phyloP scores from a whole-genome alignment of 371 early-diverging fungal genomes.

The Rhizopus arrhizus region DNA sequence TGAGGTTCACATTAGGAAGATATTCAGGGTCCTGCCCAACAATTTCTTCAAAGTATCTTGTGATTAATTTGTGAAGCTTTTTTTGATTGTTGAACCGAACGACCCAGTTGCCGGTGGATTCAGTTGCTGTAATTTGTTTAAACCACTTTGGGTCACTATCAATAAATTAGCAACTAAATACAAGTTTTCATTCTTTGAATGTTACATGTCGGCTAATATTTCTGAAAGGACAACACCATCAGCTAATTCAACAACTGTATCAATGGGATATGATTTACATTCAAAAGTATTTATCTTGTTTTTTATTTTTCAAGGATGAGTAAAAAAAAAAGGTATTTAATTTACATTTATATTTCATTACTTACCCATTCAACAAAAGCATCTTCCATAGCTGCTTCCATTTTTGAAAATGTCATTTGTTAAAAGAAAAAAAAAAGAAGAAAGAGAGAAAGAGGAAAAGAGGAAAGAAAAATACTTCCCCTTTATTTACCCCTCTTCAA shows the following conservation, averaged over 20 bases:
- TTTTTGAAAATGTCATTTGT: slow-evolving; percentile 49
- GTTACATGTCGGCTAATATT: slow-evolving; percentile 82
- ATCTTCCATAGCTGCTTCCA: slow-evolving; percentile 56
- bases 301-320: not conserved
- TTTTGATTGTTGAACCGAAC: slow-evolving; percentile 88
- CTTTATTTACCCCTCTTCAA: slow-evolving; percentile 2
- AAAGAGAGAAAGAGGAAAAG: not conserved
- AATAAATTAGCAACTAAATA: not conserved
- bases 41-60: slow-evolving; percentile 87
- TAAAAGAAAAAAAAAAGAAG: slow-evolving; percentile 8
- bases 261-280: slow-evolving; percentile 61
- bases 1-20: slow-evolving; percentile 68
- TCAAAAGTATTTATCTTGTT: slow-evolving; percentile 75
- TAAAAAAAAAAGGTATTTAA: not conserved
- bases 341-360: not conserved
- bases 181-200: not conserved
- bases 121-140: slow-evolving; percentile 64
- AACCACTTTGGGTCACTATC: slow-evolving; percentile 89
- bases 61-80: slow-evolving; percentile 82
- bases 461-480: not conserved
- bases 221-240: slow-evolving; percentile 83
- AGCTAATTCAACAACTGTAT: slow-evolving; percentile 72
- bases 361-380: slow-evolving; percentile 62
- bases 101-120: slow-evolving; percentile 87
- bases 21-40: slow-evolving; percentile 65